phyloP scores from a whole-genome alignment of 2,329 filamentous ascomycete species.

The Apiospora saccharicola region DNA sequence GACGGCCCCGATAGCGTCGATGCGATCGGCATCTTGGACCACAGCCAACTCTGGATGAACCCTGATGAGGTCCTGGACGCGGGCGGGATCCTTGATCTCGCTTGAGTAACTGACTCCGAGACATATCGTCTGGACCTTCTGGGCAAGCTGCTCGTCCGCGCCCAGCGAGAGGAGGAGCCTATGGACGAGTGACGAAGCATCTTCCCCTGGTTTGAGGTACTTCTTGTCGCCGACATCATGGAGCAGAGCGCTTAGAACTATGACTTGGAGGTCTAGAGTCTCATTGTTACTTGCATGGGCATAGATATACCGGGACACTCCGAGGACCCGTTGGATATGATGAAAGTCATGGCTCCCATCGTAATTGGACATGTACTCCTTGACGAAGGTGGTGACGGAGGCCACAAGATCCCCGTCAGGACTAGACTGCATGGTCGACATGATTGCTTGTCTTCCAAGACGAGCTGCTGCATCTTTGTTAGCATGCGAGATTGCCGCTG shows the following conservation, averaged over 20 bases:
- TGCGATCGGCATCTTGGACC: conserved; percentile 89
- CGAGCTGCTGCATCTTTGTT: conserved; percentile 10
- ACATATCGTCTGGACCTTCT: conserved; percentile 74
- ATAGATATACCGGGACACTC: conserved; percentile 74
- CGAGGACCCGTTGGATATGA: conserved; percentile 82
- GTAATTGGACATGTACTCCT: conserved; percentile 77
- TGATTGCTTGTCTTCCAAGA: conserved; percentile 27
- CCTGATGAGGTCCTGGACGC: conserved; percentile 67
- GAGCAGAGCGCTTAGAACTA: conserved; percentile 77
- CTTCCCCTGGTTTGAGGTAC: conserved; percentile 68
- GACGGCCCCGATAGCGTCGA: conserved; percentile 90
- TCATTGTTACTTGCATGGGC: conserved; percentile 41
- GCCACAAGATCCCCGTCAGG: conserved; percentile 52
- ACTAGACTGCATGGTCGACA: conserved; percentile 34
- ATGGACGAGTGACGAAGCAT: conserved; percentile 62
- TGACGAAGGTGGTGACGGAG: conserved; percentile 68
- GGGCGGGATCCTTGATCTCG: conserved; percentile 71
- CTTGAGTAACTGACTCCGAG: conserved; percentile 79
- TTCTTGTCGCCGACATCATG: conserved; percentile 92
- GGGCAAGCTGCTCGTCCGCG: conserved; percentile 64
- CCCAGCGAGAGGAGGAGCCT: conserved; percentile 64
- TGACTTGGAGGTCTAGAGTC: conserved; percentile 57
- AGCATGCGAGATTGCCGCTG: conserved; percentile 26
- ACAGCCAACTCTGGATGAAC: conserved; percentile 78
- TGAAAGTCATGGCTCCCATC: conserved; percentile 89